Conservation (phyloP, 495 filamentous ascomycete species). For the Tetracladium marchalianum region DNA sequence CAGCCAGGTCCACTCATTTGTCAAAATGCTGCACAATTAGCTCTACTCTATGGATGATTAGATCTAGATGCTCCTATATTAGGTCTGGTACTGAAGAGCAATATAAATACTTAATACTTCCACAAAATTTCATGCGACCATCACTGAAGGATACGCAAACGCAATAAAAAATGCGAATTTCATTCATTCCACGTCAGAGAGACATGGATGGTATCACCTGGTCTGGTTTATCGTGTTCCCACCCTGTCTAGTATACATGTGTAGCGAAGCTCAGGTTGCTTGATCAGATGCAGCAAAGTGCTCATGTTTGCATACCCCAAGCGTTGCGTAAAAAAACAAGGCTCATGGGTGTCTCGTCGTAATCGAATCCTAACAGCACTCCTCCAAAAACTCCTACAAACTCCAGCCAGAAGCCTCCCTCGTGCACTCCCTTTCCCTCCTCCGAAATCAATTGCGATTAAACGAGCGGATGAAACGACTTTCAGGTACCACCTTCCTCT, state of each 20-base stretch:
- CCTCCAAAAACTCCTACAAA: slow-evolving; percentile 7
- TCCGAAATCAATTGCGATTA: too few species aligned
- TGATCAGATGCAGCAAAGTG: slow-evolving; percentile 6
- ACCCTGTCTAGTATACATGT: slow-evolving; percentile 17
- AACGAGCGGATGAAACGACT: neutral
- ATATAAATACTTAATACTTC: too few species aligned
- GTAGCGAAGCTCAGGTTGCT: slow-evolving; percentile 5
- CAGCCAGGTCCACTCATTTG: too few species aligned
- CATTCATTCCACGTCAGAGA: slow-evolving; percentile 8
- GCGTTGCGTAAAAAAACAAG: neutral
- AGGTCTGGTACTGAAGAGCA: too few species aligned
- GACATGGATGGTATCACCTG: slow-evolving; percentile 13
- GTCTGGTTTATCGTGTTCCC: neutral
- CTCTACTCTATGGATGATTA: too few species aligned
- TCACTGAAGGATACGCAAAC: too few species aligned
- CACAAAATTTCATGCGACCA: too few species aligned
- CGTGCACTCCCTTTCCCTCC: neutral
- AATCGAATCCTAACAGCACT: too few species aligned
- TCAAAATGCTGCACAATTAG: too few species aligned
- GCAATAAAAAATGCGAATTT: neutral
- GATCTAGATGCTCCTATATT: too few species aligned
- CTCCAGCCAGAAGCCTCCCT: slow-evolving; percentile 1
- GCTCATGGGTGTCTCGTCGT: slow-evolving; percentile 6
- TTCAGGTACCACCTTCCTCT: slow-evolving; percentile 13
- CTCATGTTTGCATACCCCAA: neutral